These are phyloP conservation scores for Grosmannia penicillata DNA, from an alignment of 2,329 filamentous ascomycete genomes.

Conservation along the genomic window DNA sequence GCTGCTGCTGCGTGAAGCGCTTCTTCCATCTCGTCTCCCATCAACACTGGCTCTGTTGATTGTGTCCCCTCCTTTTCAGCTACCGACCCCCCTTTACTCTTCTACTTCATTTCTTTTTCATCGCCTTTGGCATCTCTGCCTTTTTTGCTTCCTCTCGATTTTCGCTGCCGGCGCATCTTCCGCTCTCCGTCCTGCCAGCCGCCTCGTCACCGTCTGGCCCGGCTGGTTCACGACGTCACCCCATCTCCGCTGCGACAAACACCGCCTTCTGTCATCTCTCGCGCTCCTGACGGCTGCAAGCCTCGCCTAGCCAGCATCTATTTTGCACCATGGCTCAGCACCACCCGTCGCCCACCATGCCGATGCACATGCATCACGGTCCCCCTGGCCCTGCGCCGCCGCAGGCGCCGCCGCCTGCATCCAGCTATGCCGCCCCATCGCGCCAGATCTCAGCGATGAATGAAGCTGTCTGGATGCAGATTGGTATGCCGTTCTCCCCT, in stretches of 20 bases:
- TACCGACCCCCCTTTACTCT: too few species aligned
- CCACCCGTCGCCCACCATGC: conserved; percentile 66
- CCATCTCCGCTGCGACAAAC: not conserved
- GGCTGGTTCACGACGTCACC: not conserved
- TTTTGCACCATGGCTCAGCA: conserved; percentile 52
- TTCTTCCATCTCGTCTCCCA: too few species aligned
- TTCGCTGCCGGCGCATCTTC: not conserved
- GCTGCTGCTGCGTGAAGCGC: too few species aligned
- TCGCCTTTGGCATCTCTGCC: conserved; percentile 1
- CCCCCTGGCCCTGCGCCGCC: conserved; percentile 41
- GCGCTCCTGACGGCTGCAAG: conserved; percentile 1
- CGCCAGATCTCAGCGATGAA: conserved; percentile 68
- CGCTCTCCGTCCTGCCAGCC: not conserved
- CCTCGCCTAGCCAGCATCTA: not conserved
- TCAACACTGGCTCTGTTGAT: too few species aligned
- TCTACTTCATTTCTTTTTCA: conserved; percentile 2
- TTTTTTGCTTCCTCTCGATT: not conserved
- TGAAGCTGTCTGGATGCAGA: conserved; percentile 80
- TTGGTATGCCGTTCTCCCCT: conserved; percentile 49
- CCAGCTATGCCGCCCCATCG: conserved; percentile 40
- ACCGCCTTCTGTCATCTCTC: conserved; percentile 6
- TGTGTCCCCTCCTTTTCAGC: too few species aligned
- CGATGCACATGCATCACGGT: conserved; percentile 49
- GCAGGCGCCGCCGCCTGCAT: conserved; percentile 25
- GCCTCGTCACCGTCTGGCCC: too few species aligned